phyloP scores from a whole-genome alignment of 495 filamentous ascomycete species.

The Bathelium albidoporum region DNA sequence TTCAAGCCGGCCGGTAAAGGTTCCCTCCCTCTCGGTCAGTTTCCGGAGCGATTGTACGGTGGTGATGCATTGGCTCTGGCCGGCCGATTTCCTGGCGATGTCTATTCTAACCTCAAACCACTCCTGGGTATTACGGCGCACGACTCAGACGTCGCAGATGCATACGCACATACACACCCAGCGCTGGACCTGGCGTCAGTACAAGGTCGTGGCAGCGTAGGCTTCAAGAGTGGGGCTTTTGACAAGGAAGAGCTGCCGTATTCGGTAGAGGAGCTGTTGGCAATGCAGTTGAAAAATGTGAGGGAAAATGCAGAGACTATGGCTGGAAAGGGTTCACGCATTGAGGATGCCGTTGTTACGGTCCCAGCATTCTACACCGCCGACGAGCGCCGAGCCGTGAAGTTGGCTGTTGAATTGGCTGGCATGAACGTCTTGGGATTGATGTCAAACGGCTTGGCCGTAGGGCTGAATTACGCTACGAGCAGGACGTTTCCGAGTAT shows the following conservation, averaged over 20 bases:
- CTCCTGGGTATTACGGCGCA: constrained; percentile 62
- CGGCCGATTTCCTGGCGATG: constrained; percentile 80
- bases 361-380: constrained; percentile 83
- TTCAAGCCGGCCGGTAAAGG: constrained; percentile 67
- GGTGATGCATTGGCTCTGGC: constrained; percentile 80
- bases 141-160: constrained; percentile 37
- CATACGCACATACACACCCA: constrained; percentile 64
- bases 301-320: constrained; percentile 74
- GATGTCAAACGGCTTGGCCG: constrained; percentile 83
- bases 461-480: constrained; percentile 91
- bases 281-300: constrained; percentile 90
- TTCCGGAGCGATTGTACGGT: constrained; percentile 86
- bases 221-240: constrained; percentile 67
- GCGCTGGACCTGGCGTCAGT: constrained; percentile 47
- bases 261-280: constrained; percentile 83
- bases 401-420: constrained; percentile 74
- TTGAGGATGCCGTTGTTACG: constrained; percentile 79
- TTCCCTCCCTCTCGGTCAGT: constrained; percentile 45
- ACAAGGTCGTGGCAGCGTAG: constrained; percentile 57
- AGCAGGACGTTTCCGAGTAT: constrained; percentile 77
- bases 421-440: constrained; percentile 76
- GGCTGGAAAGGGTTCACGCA: constrained; percentile 64
- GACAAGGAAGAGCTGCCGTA: constrained; percentile 58
- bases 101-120: constrained; percentile 85
- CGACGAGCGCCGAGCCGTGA: constrained; percentile 76